Evolutionary conservation across 1,284 basidiomycete species (phyloP), one percentile per base, ranked within the genome.

Genomic region (Cryptococcus sp.): DNA sequence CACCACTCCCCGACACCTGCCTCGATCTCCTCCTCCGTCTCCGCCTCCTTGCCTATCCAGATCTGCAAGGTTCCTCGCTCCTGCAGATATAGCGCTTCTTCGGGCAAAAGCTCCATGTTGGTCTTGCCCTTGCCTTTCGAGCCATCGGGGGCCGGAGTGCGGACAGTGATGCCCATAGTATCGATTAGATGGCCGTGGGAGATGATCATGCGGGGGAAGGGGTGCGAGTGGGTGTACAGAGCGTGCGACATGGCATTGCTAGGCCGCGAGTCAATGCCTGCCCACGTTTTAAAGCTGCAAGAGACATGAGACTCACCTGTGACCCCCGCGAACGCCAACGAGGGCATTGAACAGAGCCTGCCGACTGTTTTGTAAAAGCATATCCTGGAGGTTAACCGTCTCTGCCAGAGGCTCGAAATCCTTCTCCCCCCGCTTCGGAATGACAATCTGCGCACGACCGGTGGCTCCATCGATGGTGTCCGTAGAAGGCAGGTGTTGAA

Each of bases 381-480:
- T 89, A 18, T 77, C 77, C 53, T 79, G 77, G 40, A 79, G 85
- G 83, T 55, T 89, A 83, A 44, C 84, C 82, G 52, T 82, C 64
- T 71, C 78, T 61, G 56, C 69, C 77, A 64, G 82, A 76, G 95
- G 95, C 74, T 98, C 94, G 66, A 94, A 98, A 66, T 96, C 92
- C 73, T 97, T 96, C 75, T 96, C 93, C 4, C 93, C 93, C 28
- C 93, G 83, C 74, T 90, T 93, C 11, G 93, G 93, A 53, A 96
- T 94, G 7, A 82, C 56, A 36, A 79, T 73, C 52, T 71, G 71
- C 13, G 61, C 37, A n/a, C 69, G 60, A 5, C 60, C 15, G 1
- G 46, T 54, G 8, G 57, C 48, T 0, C 45, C 44, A 13, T 50
- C 61, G 6, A 62, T 60, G 4, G 53, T 52, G 2, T 60, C 52